Evolutionary conservation across 2,329 filamentous ascomycete genomes (phyloP), one percentile per base, ranked within the genome.

Genomic region (Rutstroemia sp.): DNA sequence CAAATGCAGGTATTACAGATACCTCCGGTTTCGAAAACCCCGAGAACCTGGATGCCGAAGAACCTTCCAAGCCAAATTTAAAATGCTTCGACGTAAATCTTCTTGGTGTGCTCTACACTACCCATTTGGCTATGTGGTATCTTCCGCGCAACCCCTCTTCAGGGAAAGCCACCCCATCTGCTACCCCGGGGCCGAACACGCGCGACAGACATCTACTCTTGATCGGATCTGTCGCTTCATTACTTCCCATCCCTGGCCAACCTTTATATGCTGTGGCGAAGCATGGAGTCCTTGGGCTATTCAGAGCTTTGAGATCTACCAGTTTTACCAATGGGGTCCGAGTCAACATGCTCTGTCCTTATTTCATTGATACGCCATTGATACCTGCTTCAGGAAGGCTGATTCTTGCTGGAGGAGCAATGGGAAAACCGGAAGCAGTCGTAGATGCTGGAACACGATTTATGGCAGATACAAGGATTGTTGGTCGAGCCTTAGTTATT

Each of bases 291-390:
- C 74, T 85, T 10, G 86, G 85, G 0, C 71, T 87, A 37, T 87
- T 85, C 69, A 77, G 85, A 45, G 74, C 76, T 5, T 71, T 88
- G 47, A 75, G 84, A 16, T 67, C 73, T 4, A 77, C 77, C 0
- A 72, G 77, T 2, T 74, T 75, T 54, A 61, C 70, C 7, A 70
- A 75, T 44, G 79, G 80, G 23, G 71, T 88, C 44, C 76, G 86
- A 46, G 73, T 86, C 58, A 88, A 88, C 66, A 74, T 87, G 65
- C 68, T 88, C n/a, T 79, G 77, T 57, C 85, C 85, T 0, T 88
- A 87, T 70, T 88, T 86, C 67, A 76, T 79, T 63, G 79, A 83
- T 62, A 85, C 81, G 14, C 79, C 82, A n/a, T 76, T 88, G 46
- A 67, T 85, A 4, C 70, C 75, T 0, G 58, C 70, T 1, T 56